Base-by-base conservation (phyloP, 257 asterid genomes). In the Plantago ovata region DNA sequence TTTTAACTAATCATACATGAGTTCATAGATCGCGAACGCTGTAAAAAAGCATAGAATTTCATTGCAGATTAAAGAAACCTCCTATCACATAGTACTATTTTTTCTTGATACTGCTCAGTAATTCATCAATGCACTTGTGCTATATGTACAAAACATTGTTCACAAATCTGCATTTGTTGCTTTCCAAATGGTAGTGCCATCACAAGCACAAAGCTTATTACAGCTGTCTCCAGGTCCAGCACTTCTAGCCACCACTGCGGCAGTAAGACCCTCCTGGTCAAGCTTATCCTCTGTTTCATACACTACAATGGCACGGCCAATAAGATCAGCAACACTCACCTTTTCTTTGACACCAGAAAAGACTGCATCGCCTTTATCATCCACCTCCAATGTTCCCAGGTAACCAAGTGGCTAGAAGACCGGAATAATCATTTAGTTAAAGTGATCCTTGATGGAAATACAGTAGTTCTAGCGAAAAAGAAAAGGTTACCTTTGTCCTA, bases 151-250 rank as follows among this genome's bases (percentile, higher is more conserved):
- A 50, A 28, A 28, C 28, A 22, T 20, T n/a, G 56, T 21, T 50
- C 60, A 55, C 23, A 78, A 81, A 73, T 78, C 80, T 11, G 81
- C 74, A 65, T 68, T 64, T 44, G 80, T 75, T 32, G 95, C 96
- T 75, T 92, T 96, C 98, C 98, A 92, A 10, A 92, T 92, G 14
- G 95, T 81, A 4, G 94, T 83, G 20, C 96, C 96, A 71, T 92
- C 98, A 72, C 98, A 92, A 4, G 89, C 72, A 70, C 98, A 92
- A 11, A 92, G 82, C 73, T 79, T 83, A 65, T 88, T 92, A 81
- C 86, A 88, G 70, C 84, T 92, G 75, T 85, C 95, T n/a, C 96
- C 95, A 18, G 84, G 93, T 43, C 94, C 98, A 1, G 96, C 98
- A 69, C 98, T 92, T 72, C 98, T 76, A 60, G 96, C 98, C 36